A percentile compares a stretch with the other conserved stretches of the same genome.
Conservation (phyloP, 495 filamentous ascomycete genomes). For the Margaritispora aquatica region DNA sequence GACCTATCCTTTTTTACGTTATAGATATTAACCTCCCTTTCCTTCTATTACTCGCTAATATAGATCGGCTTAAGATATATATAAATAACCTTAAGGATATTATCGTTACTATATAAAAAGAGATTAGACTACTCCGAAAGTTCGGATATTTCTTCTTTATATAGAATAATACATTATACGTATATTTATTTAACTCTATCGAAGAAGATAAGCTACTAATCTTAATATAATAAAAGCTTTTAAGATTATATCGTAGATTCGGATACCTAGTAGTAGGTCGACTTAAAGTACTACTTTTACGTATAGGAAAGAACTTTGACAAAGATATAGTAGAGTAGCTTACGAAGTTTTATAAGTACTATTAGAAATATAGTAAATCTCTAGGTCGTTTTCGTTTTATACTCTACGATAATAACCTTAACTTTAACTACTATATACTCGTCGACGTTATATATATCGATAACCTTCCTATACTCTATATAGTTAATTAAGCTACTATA, state of each 20-base stretch:
- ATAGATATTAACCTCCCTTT: background rate
- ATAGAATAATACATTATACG: background rate
- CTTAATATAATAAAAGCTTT: background rate
- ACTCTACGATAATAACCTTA: slow-evolving; percentile 13
- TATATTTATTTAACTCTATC: background rate
- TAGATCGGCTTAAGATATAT: slow-evolving; percentile 3
- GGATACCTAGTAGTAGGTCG: background rate
- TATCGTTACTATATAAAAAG: background rate
- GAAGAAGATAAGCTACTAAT: background rate
- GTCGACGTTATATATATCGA: slow-evolving; percentile 19
- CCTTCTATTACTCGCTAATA: slow-evolving; percentile 1
- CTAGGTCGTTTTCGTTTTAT: slow-evolving; percentile 18
- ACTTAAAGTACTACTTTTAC: background rate
- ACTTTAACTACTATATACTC: slow-evolving; percentile 20
- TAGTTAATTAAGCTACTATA: slow-evolving; percentile 4
- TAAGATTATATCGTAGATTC: background rate
- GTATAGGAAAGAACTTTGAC: background rate
- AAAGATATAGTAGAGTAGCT: background rate
- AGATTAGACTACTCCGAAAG: background rate
- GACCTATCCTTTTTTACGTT: background rate
- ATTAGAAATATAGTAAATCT: slow-evolving; percentile 5
- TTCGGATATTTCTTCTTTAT: background rate
- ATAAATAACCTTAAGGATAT: slow-evolving; percentile 6
- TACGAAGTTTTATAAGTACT: slow-evolving; percentile 11
- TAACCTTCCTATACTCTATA: slow-evolving; percentile 11